Conservation (phyloP, 2,329 filamentous ascomycete species). For the Ceratocystis albifundus region DNA sequence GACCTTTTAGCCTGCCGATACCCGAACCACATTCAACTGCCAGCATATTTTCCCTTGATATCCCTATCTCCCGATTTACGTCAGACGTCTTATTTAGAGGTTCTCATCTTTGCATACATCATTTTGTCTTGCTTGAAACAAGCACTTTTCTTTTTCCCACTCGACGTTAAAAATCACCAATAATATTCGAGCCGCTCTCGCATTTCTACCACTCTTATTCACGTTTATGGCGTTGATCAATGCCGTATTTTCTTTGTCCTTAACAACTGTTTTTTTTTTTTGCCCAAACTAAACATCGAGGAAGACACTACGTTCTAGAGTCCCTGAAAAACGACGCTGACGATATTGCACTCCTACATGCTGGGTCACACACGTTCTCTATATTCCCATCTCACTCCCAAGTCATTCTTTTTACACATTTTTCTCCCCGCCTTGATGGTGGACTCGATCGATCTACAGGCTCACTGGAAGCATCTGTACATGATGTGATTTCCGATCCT, state of each 20-base stretch:
- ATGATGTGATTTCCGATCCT: not conserved
- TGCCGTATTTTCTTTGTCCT: not conserved
- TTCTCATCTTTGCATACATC: slow-evolving; percentile 4
- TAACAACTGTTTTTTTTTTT: not conserved
- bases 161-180: not conserved
- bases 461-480: not conserved
- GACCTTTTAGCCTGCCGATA: not conserved
- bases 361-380: not conserved
- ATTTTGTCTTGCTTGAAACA: not conserved
- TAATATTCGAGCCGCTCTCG: not conserved
- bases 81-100: not conserved
- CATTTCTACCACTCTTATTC: not conserved
- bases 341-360: not conserved
- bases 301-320: not conserved
- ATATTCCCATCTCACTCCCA: not conserved
- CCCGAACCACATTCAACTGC: not conserved
- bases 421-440: not conserved
- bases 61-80: not conserved
- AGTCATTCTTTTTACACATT: not conserved
- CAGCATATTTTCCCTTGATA: not conserved
- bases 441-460: not conserved
- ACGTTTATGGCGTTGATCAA: not conserved
- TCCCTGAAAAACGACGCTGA: slow-evolving; percentile 12
- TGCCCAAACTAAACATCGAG: not conserved
- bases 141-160: not conserved